These are phyloP conservation scores for Postia placenta DNA, from an alignment of 768 basidiomycete species.

Conservation along the genomic window DNA sequence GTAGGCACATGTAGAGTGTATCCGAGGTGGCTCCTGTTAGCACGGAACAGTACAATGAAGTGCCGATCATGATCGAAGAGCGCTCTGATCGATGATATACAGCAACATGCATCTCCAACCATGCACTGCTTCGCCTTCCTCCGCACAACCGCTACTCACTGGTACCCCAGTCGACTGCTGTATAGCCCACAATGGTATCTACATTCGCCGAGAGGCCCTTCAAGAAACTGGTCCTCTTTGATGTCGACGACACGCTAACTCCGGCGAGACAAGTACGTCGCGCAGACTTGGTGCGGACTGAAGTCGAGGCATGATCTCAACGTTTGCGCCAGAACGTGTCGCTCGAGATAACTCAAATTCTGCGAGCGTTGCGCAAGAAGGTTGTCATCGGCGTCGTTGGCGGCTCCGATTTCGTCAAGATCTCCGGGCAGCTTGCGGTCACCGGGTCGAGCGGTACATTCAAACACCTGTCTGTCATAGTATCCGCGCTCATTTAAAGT, in stretches of 20 bases:
- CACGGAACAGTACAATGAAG: too few relatives aligned
- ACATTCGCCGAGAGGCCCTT: slow-evolving; percentile 56
- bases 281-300: too few relatives aligned
- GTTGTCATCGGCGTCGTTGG: slow-evolving; percentile 84
- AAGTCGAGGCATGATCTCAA: too few relatives aligned
- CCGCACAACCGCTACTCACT: too few relatives aligned
- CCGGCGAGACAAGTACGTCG: slow-evolving; percentile 57
- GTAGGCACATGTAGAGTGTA: too few relatives aligned
- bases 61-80: too few relatives aligned
- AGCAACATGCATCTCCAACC: too few relatives aligned
- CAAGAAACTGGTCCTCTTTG: slow-evolving; percentile 74
- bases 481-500: background rate
- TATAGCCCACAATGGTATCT: slow-evolving; percentile 39
- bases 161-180: background rate
- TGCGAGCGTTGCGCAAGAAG: slow-evolving; percentile 68
- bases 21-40: too few relatives aligned
- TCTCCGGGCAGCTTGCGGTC: slow-evolving; percentile 73
- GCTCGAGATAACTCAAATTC: slow-evolving; percentile 61
- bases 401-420: slow-evolving; percentile 88
- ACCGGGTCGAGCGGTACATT: slow-evolving; percentile 52
- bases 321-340: slow-evolving; percentile 55
- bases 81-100: too few relatives aligned
- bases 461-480: slow-evolving; percentile 1
- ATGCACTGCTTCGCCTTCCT: too few relatives aligned
- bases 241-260: slow-evolving; percentile 76